Conservation (phyloP, 176 grass and related monocot species). For the Sorghum bicolor region Sorghum_bicolor_NCBIv3 NC_012870.2:65345501-65346000, state of each 20-base stretch:
- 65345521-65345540: slow-evolving; percentile 83
- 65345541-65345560: slow-evolving; percentile 85
- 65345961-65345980: neutral
- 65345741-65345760: slow-evolving; percentile 82
- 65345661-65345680: neutral
- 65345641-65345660: slow-evolving; percentile 55
- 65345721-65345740: slow-evolving; percentile 36
- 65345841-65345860: slow-evolving; percentile 51
- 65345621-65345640: slow-evolving; percentile 72
- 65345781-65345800: slow-evolving; percentile 91
- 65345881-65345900: slow-evolving; percentile 46
- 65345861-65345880: slow-evolving; percentile 81
- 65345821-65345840: slow-evolving; percentile 66
- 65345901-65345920: slow-evolving; percentile 6
- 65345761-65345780: slow-evolving; percentile 93
- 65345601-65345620: slow-evolving; percentile 72
- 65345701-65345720: neutral
- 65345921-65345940: neutral
- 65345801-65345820: slow-evolving; percentile 81
- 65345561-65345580: slow-evolving; percentile 87
- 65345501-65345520: slow-evolving; percentile 58
- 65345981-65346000: neutral
- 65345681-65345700: too few species aligned
- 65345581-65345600: slow-evolving; percentile 92
- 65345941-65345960: neutral